phyloP scores from a whole-genome alignment of 495 filamentous ascomycete genomes.

The Podospora appendiculata region DNA sequence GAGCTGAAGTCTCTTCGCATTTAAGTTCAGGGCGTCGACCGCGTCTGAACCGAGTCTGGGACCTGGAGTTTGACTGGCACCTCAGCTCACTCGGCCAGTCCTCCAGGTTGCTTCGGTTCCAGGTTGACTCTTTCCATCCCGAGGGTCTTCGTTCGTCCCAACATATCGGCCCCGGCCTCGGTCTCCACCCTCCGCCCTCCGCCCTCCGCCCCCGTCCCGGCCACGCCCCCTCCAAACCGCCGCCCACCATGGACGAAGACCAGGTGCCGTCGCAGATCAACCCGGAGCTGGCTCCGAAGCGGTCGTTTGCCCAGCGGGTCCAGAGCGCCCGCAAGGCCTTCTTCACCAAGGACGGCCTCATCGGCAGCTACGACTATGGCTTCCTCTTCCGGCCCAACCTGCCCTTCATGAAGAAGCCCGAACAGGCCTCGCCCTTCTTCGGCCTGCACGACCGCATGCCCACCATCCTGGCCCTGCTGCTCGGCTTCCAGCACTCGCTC shows the following conservation, averaged over 20 bases:
- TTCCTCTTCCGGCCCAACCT: constrained; percentile 67
- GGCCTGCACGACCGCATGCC: constrained; percentile 80
- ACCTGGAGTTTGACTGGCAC: too few relatives aligned
- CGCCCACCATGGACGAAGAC: constrained; percentile 36
- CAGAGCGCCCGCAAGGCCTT: constrained; percentile 27
- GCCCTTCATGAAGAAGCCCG: constrained; percentile 68
- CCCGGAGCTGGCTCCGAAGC: constrained; percentile 23
- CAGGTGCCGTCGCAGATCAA: constrained; percentile 37
- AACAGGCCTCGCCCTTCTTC: constrained; percentile 70
- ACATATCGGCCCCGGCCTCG: too few relatives aligned
- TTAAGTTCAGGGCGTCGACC: too few relatives aligned
- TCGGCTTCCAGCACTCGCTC: constrained; percentile 42
- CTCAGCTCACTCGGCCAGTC: too few relatives aligned
- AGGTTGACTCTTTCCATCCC: too few relatives aligned
- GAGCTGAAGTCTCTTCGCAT: too few relatives aligned
- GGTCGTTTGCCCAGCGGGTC: constrained; percentile 23
- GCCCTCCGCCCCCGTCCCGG: too few relatives aligned
- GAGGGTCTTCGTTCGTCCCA: too few relatives aligned
- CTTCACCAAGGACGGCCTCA: constrained; percentile 56
- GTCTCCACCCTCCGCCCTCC: too few relatives aligned
- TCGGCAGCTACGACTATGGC: constrained; percentile 81
- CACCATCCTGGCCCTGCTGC: constrained; percentile 60
- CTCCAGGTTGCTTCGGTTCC: too few relatives aligned
- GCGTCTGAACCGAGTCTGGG: too few relatives aligned
- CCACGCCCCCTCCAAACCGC: background rate